A percentile compares a stretch with the other conserved stretches of the same genome.
Evolutionary conservation across 2,329 filamentous ascomycete species (phyloP).

Genomic region (Penicillium thymicola): DNA sequence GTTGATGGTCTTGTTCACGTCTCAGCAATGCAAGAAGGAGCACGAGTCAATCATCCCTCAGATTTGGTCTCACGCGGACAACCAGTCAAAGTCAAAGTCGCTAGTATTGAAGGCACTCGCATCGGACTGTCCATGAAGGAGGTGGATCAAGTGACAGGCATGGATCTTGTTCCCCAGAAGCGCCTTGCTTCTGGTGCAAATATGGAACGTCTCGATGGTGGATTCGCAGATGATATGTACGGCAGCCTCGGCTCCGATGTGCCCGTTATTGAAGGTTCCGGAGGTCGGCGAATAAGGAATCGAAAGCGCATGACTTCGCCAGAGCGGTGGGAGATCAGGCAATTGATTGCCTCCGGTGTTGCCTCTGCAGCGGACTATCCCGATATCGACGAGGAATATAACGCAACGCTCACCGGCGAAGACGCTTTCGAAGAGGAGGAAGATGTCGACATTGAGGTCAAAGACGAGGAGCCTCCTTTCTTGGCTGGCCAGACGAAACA

Average conservation of each 20-base stretch:
- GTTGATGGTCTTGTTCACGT: constrained; percentile 93
- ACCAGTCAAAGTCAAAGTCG: constrained; percentile 85
- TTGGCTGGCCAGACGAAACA: constrained; percentile 94
- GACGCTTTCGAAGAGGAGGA: constrained; percentile 89
- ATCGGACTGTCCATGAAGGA: constrained; percentile 96
- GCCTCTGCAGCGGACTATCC: constrained; percentile 91
- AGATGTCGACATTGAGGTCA: constrained; percentile 94
- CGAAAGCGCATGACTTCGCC: constrained; percentile 95
- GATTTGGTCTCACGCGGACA: constrained; percentile 80
- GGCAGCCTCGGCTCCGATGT: constrained; percentile 52
- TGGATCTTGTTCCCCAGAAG: constrained; percentile 74
- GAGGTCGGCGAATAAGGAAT: constrained; percentile 56
- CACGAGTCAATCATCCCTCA: constrained; percentile 85
- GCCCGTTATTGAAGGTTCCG: constrained; percentile 62
- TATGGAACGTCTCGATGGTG: constrained; percentile 71
- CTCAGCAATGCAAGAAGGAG: constrained; percentile 79
- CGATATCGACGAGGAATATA: constrained; percentile 90
- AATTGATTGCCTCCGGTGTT: constrained; percentile 92
- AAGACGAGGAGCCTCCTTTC: constrained; percentile 95
- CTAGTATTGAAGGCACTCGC: constrained; percentile 75
- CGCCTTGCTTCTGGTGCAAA: constrained; percentile 87
- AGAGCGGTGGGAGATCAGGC: constrained; percentile 95
- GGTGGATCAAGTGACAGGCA: constrained; percentile 83
- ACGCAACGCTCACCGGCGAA: constrained; percentile 80
- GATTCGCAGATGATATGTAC: constrained; percentile 53